Percentiles rank a stretch among this genome's conserved stretches.
Evolutionary conservation across 768 basidiomycete genomes (phyloP).

Genomic region (Lactarius vividus): DNA sequence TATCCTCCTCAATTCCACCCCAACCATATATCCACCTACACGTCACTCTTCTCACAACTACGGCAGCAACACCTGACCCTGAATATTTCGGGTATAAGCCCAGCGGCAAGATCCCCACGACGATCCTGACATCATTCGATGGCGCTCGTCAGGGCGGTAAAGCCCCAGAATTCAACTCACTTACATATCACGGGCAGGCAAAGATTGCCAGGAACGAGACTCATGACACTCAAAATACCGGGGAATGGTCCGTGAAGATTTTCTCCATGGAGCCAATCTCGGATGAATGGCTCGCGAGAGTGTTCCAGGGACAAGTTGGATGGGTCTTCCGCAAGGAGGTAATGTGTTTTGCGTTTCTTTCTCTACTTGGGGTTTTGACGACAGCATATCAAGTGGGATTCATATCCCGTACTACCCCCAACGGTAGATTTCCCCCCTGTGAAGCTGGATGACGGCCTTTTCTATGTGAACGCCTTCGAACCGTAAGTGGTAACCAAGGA

Average conservation of each 20-base stretch:
- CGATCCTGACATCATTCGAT: conserved; percentile 71
- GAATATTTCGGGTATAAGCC: conserved; percentile 62
- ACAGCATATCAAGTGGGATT: conserved; percentile 59
- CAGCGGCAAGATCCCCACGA: conserved; percentile 48
- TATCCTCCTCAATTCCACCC: conserved; percentile 53
- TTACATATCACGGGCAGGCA: conserved; percentile 59
- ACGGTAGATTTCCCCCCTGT: conserved; percentile 70
- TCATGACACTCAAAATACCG: conserved; percentile 19
- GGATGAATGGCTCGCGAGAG: conserved; percentile 64
- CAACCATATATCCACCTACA: conserved; percentile 83
- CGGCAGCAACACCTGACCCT: conserved; percentile 54
- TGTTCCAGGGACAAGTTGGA: conserved; percentile 65
- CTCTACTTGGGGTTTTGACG: conserved; percentile 18
- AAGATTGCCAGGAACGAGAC: conserved; percentile 41
- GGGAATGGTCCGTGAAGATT: conserved; percentile 80
- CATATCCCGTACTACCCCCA: conserved; percentile 72
- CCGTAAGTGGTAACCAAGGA: conserved; percentile 49
- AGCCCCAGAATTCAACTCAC: conserved; percentile 80
- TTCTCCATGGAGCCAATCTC: conserved; percentile 66
- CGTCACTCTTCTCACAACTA: conserved; percentile 87
- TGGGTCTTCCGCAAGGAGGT: conserved; percentile 86
- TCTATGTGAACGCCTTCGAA: conserved; percentile 92
- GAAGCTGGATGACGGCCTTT: conserved; percentile 72
- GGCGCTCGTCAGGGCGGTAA: conserved; percentile 52
- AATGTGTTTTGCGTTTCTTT: conserved; percentile 13